Conservation (phyloP, 169 alveolate genomes). For the Amoebophrya sp. region DNA sequence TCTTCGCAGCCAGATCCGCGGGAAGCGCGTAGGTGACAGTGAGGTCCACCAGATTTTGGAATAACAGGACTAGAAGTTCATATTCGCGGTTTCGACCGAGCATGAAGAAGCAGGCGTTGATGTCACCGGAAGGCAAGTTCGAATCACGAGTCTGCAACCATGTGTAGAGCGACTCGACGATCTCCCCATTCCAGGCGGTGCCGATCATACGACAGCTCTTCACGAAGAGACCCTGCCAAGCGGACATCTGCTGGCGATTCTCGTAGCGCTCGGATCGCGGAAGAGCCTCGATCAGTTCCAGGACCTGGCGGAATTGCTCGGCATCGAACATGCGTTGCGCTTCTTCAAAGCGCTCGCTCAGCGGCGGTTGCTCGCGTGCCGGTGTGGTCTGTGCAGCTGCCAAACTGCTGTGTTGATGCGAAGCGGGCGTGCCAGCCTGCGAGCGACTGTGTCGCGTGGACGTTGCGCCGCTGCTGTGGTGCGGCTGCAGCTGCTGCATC, state of each 20-base stretch:
- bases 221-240: not conserved
- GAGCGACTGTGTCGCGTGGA: no score
- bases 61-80: not conserved
- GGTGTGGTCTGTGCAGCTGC: no score
- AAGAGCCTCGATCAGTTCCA: not conserved
- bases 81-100: conserved; percentile 8
- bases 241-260: not conserved
- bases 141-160: no score
- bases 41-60: not conserved
- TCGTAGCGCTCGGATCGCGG: not conserved
- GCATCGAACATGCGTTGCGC: not conserved
- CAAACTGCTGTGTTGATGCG: no score
- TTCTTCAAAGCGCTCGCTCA: no score
- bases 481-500: no score
- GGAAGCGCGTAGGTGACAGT: no score
- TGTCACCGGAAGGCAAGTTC: not conserved
- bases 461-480: no score
- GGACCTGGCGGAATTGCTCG: not conserved
- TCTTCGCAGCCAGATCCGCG: no score
- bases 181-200: conserved; percentile 10
- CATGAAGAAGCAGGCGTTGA: not conserved
- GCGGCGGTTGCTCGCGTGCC: no score
- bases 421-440: no score
- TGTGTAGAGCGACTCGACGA: not conserved
- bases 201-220: not conserved